Evolutionary conservation across 495 filamentous ascomycete genomes (phyloP), one percentile per base, ranked within the genome.

Genomic region (Hypomontagnella submonticulosa): DNA sequence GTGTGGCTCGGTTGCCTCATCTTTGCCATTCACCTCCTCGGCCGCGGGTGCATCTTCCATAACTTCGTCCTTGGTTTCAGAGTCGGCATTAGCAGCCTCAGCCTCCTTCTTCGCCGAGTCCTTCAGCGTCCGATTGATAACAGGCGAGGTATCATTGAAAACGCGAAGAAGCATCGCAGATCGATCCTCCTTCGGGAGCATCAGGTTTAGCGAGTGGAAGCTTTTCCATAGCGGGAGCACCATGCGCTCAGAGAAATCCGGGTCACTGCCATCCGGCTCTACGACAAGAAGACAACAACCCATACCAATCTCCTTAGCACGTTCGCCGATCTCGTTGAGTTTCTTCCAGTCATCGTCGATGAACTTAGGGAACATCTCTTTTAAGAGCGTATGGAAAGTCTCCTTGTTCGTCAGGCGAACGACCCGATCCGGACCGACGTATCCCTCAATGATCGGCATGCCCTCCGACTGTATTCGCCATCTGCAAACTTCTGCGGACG

Each of bases 391-490:
- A 42, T 83, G 83, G 44, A 99, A 81, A 4, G 93, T 98, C 57
- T 86, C 84, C 72, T 88, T 87, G 71, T 89, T 89, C 37, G 81
- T 87, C 33, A 97, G 80, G 2, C 83, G 80, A 9, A 99, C 85
- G n/a, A 91, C 82, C 3, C 94, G 81, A 36, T 87, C 84, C 53
- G 88, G 84, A 6, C 94, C 94, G 13, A 97, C 85, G 85, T 93
- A 97, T 15, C 90, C 88, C 72, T 96, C 90, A 40, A 96, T 79
- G 52, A 98, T 90, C 10, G 87, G 86, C 77, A 99, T 82, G 0
- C 95, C 95, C 73, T 99, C 95, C 16, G 87, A 90, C 82, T 99
- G 95, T 66, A 99, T 94, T 13, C 95, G 86, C 95, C 95, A 99
- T 34, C 87, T 84, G 80, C 93, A 96, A 15, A 93, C 89, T 40